Evolutionary conservation across 352 stramenopile species (phyloP).

Genomic region (Globisporangium parvum): DNA sequence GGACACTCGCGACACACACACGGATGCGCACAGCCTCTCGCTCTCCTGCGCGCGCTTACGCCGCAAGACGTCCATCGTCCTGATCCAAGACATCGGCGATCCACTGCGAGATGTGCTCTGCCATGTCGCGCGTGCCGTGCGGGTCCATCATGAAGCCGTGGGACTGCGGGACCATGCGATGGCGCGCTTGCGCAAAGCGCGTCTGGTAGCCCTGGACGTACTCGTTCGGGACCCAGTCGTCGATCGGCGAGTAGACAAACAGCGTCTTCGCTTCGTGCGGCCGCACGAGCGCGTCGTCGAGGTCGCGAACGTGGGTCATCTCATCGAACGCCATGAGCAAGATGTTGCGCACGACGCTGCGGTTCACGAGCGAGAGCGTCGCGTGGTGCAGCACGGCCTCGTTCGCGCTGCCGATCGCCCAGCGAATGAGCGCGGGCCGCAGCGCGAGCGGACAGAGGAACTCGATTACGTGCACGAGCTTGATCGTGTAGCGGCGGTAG

Average conservation of each 20-base stretch:
- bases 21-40: too few relatives aligned
- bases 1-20: too few relatives aligned
- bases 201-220: slow-evolving; percentile 52
- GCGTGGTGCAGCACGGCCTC: slow-evolving; percentile 41
- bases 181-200: slow-evolving; percentile 33
- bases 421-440: slow-evolving; percentile 39
- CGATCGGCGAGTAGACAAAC: slow-evolving; percentile 63
- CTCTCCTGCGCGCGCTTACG: neutral
- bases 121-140: slow-evolving; percentile 61
- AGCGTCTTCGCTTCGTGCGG: slow-evolving; percentile 44
- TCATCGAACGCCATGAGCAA: slow-evolving; percentile 64
- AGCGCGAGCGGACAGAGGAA: slow-evolving; percentile 31
- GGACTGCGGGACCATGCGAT: slow-evolving; percentile 45
- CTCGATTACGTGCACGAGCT: slow-evolving; percentile 34
- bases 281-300: slow-evolving; percentile 35
- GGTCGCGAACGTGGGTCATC: slow-evolving; percentile 41
- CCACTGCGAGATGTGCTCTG: slow-evolving; percentile 51
- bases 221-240: slow-evolving; percentile 62
- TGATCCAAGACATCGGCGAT: slow-evolving; percentile 28
- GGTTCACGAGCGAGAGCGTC: slow-evolving; percentile 46
- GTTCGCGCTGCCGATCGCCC: slow-evolving; percentile 28
- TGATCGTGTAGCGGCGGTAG: slow-evolving; percentile 23
- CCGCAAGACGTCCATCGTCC: neutral
- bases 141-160: slow-evolving; percentile 79
- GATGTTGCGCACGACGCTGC: slow-evolving; percentile 52